phyloP scores from a whole-genome alignment of 1,284 basidiomycete genomes.

The Trichosporon sp. region DNA sequence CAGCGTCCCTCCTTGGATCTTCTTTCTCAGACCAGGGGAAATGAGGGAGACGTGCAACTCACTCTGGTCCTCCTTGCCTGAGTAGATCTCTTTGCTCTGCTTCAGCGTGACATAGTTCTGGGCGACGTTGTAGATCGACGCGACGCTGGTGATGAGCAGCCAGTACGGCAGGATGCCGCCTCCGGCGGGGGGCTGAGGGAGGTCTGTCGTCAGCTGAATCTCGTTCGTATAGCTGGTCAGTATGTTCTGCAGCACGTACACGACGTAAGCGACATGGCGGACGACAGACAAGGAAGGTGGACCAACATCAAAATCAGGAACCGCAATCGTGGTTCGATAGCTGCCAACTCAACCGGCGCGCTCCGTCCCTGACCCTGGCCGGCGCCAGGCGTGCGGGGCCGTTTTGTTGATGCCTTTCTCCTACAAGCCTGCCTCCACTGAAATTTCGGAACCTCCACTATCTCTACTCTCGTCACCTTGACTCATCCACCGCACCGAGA shows the following conservation, averaged over 20 bases:
- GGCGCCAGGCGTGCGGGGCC: not conserved
- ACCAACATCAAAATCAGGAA: slow-evolving; percentile 6
- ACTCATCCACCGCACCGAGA: not conserved
- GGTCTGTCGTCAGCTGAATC: slow-evolving; percentile 25
- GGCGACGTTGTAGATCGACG: slow-evolving; percentile 78
- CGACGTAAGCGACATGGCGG: slow-evolving; percentile 18
- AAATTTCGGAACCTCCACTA: slow-evolving; percentile 10
- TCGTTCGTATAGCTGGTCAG: not conserved
- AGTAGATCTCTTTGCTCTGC: slow-evolving; percentile 76
- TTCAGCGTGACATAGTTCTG: slow-evolving; percentile 79
- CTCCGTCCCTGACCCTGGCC: not conserved
- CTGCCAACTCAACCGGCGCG: not conserved
- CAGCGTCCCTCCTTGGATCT: no score
- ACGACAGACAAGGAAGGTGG: not conserved
- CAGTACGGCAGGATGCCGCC: slow-evolving; percentile 78
- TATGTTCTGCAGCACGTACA: slow-evolving; percentile 7
- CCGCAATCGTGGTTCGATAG: not conserved
- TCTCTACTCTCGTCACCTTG: not conserved
- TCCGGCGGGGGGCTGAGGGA: slow-evolving; percentile 37
- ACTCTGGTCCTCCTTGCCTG: slow-evolving; percentile 62
- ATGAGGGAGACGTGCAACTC: slow-evolving; percentile 23
- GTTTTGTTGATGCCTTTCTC: not conserved
- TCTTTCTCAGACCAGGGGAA: not conserved
- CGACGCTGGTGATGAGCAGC: slow-evolving; percentile 75
- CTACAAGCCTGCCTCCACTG: not conserved